Conservation (phyloP, 2,329 filamentous ascomycete species). For the Neurospora crassa region DNA sequence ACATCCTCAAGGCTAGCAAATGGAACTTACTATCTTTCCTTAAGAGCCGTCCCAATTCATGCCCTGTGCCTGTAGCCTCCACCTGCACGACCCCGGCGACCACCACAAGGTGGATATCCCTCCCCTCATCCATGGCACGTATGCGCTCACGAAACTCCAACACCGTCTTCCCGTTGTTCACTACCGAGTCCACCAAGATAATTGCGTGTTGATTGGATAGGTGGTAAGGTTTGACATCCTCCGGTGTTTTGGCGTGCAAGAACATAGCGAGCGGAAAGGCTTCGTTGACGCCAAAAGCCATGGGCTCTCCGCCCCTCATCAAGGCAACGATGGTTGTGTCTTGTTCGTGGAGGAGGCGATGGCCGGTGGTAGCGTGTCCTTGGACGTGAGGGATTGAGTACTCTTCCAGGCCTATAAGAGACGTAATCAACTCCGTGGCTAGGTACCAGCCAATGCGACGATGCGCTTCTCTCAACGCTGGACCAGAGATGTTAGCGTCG, state of each 20-base stretch:
- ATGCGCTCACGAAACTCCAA: conserved; percentile 38
- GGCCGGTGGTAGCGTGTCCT: conserved; percentile 31
- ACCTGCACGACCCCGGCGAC: conserved; percentile 46
- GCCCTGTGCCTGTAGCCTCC: conserved; percentile 14
- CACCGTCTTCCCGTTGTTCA: conserved; percentile 47
- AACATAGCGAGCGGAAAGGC: conserved; percentile 43
- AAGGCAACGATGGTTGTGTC: conserved; percentile 45
- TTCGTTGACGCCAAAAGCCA: conserved; percentile 48
- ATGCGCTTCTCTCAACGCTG: conserved; percentile 39
- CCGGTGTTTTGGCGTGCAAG: conserved; percentile 31
- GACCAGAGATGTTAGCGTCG: conserved; percentile 36
- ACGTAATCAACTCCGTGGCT: conserved; percentile 35
- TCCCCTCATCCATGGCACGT: conserved; percentile 24
- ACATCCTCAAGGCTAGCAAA: conserved; percentile 44
- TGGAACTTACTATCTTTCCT: conserved; percentile 22
- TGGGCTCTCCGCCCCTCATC: conserved; percentile 55
- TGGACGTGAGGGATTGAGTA: conserved; percentile 43
- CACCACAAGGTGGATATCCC: conserved; percentile 37
- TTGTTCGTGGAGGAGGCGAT: conserved; percentile 36
- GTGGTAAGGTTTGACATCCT: conserved; percentile 33
- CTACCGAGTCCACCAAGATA: conserved; percentile 49
- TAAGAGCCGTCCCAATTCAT: conserved; percentile 10
- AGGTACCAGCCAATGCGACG: conserved; percentile 41
- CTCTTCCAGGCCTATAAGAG: conserved; percentile 39
- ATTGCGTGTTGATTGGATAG: conserved; percentile 30